Percentiles rank a stretch among this genome's conserved stretches.
Evolutionary conservation across 169 alveolate genomes (phyloP).

Genomic region (Eimeria tenella): DNA sequence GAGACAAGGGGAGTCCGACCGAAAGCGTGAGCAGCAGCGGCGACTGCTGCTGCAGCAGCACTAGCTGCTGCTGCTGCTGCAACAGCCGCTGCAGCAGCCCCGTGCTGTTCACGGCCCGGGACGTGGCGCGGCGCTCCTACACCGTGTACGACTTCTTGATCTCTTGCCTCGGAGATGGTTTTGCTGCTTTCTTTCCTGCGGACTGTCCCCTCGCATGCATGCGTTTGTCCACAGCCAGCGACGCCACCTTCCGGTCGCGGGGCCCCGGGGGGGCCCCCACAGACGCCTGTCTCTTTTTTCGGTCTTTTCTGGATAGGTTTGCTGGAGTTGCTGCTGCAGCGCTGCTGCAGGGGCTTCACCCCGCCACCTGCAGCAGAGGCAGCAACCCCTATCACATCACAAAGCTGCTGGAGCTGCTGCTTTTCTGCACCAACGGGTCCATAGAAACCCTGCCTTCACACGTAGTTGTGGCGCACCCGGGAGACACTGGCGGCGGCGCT

Average conservation of each 20-base stretch:
- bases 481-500: slow-evolving; percentile 15
- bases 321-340: slow-evolving; percentile 44
- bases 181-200: slow-evolving; percentile 43
- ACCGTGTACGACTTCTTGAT: slow-evolving; percentile 65
- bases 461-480: slow-evolving; percentile 25
- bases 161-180: slow-evolving; percentile 41
- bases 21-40: slow-evolving; percentile 1
- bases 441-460: slow-evolving; percentile 45
- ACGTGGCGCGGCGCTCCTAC: slow-evolving; percentile 55
- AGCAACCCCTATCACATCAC: slow-evolving; percentile 52
- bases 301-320: slow-evolving; percentile 21
- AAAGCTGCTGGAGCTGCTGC: slow-evolving; percentile 54
- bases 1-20: not conserved
- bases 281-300: slow-evolving; percentile 31
- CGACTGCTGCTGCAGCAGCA: not conserved
- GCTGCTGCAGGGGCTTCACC: slow-evolving; percentile 63
- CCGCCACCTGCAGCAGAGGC: slow-evolving; percentile 19
- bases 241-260: slow-evolving; percentile 32
- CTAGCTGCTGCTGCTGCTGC: not conserved
- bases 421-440: slow-evolving; percentile 46
- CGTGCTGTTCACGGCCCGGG: slow-evolving; percentile 35
- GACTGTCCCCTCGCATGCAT: slow-evolving; percentile 64
- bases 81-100: not conserved
- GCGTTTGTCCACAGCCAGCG: slow-evolving; percentile 46
- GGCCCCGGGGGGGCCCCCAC: slow-evolving; percentile 11